These are phyloP conservation scores for Magnolia changhungtana DNA, from an alignment of 164 flowering plant genomes.

Conservation along the genomic window DNA sequence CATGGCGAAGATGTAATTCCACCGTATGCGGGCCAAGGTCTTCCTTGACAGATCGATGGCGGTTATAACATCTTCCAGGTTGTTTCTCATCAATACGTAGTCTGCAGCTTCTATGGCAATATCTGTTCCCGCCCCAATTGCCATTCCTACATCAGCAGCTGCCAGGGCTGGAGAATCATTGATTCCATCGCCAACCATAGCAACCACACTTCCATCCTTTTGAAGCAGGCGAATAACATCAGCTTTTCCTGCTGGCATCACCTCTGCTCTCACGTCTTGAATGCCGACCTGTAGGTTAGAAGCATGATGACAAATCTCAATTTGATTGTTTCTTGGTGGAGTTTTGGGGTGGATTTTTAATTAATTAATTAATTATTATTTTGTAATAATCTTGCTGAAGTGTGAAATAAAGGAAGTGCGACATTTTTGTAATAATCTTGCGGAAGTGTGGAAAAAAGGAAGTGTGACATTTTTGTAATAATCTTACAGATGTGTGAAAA, in stretches of 20 bases:
- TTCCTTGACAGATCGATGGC: slow-evolving; percentile 93
- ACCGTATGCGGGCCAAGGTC: slow-evolving; percentile 73
- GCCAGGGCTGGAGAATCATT: slow-evolving; percentile 98
- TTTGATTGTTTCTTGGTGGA: no score
- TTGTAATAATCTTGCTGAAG: no score
- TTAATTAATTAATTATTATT: no score
- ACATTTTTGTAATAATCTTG: no score
- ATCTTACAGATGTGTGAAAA: no score
- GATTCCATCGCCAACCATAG: slow-evolving; percentile 99
- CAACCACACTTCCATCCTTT: slow-evolving; percentile 71
- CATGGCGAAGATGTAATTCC: slow-evolving; percentile 91
- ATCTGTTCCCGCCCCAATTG: slow-evolving; percentile 99
- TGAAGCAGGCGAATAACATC: slow-evolving; percentile 75
- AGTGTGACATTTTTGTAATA: no score
- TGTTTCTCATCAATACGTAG: slow-evolving; percentile 87
- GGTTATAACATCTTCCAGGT: slow-evolving; percentile 87
- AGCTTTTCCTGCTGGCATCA: slow-evolving; percentile 94
- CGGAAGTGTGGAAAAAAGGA: no score
- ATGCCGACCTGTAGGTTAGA: slow-evolving; percentile 67
- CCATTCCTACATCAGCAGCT: slow-evolving; percentile 98
- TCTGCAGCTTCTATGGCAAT: slow-evolving; percentile 99
- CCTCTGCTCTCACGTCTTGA: slow-evolving; percentile 81
- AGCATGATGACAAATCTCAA: neutral
- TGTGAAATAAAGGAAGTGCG: no score
- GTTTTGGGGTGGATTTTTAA: no score